Conservation (phyloP, 179 eudicot species). For the Beta macrorhiza region DNA sequence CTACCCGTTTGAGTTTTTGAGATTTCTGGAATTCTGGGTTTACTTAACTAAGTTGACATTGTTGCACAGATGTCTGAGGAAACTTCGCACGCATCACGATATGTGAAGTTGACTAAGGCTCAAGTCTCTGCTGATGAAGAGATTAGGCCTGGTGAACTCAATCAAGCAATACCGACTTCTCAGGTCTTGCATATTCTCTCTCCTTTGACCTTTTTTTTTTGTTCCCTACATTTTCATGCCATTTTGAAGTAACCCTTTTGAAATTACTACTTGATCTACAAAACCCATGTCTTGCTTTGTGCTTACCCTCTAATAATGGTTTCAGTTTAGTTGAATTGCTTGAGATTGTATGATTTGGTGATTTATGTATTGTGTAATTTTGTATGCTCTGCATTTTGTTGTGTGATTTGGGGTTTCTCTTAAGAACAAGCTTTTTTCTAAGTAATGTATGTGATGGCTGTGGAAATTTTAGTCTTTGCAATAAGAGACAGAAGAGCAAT, state of each 20-base stretch:
- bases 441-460: neutral
- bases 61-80: constrained; percentile 48
- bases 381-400: constrained; percentile 10
- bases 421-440: neutral
- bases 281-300: constrained; percentile 34
- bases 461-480: neutral
- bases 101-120: constrained; percentile 83
- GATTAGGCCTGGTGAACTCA: constrained; percentile 88
- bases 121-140: constrained; percentile 74
- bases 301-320: neutral
- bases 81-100: constrained; percentile 46
- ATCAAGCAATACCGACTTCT: constrained; percentile 88
- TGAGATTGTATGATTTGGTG: neutral
- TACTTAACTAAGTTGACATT: neutral
- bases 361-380: neutral
- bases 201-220: neutral
- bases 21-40: neutral
- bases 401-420: neutral
- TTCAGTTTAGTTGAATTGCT: neutral
- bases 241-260: constrained; percentile 8
- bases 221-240: neutral
- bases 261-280: constrained; percentile 17
- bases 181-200: constrained; percentile 53
- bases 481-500: neutral
- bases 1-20: neutral